Base-by-base conservation (phyloP, 2,329 filamentous ascomycete genomes). In the Coccinonectria pachysandricola region DNA sequence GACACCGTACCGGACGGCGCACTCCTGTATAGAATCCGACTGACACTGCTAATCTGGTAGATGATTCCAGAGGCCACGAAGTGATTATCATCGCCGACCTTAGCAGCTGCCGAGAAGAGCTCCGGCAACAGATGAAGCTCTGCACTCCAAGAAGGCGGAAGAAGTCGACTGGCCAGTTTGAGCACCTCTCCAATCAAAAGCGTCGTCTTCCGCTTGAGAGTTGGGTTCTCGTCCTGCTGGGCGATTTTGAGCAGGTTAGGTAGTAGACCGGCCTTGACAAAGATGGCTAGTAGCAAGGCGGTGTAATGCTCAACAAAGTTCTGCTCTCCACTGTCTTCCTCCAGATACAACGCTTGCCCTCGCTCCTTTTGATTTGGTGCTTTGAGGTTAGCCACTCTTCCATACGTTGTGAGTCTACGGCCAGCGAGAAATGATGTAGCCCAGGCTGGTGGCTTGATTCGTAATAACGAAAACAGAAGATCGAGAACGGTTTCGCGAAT, bases 41-140 rank as follows among this genome's bases (percentile, higher is more conserved):
- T 98, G 40, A 98, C 86, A 49, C 88, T 95, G 58, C 94, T 94
- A 28, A 98, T 93, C 50, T 96, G 91, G 47, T 96, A 98, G 8
- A 98, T 84, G 11, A 92, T 92, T 6, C 85, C 79, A 6, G 85
- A 87, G 6, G 88, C 85, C 30, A 81, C 66, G 41, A 87, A 87
- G 28, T 84, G 77, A 13, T 75, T 69, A 15, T 87, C 74, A 12
- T 75, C 65, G 12, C 72, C 64, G 42, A 87, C 84, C 17, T 75
- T 69, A 2, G 82, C 69, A 4, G 87, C 85, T 1, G 78, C 75
- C 6, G 78, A 68, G 45, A 98, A 80, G 2, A 96, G 65, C 35
- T 88, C 79, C 1, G 91, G 91, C 11, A 98, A 69, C 5, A 94
- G 71, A 48, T 98, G 91, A 13, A 98, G 62, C 24, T 85, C 71